Percentiles rank a stretch among this genome's conserved stretches.
These are phyloP conservation scores for Cardamine resedifolia DNA, from an alignment of 345 rosid genomes.

Conservation along the genomic window DNA sequence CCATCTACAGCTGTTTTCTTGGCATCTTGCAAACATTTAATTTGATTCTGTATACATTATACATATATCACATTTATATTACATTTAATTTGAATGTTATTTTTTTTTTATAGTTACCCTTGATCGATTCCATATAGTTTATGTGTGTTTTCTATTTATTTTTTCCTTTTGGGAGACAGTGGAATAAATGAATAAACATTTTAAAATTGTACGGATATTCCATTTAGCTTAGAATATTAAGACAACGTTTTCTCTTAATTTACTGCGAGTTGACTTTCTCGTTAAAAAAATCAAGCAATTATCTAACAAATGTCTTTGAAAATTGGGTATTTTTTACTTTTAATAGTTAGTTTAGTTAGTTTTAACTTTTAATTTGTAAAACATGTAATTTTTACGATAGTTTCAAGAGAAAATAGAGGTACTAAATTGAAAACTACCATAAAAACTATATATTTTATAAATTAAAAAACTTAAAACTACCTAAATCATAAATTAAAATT, in stretches of 20 bases:
- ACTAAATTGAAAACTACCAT: too few relatives aligned
- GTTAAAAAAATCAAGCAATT: background rate
- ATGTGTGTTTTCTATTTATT: background rate
- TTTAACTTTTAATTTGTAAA: too few relatives aligned
- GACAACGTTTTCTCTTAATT: background rate
- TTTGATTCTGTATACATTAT: background rate
- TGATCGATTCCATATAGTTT: background rate
- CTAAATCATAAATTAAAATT: too few relatives aligned
- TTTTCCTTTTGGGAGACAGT: background rate
- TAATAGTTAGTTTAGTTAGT: too few relatives aligned
- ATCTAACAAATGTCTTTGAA: too few relatives aligned
- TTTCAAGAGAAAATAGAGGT: too few relatives aligned
- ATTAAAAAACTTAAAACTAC: too few relatives aligned
- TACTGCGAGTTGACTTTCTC: conserved; percentile 8
- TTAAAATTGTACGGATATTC: conserved; percentile 10
- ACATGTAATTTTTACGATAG: too few relatives aligned
- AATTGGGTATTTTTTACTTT: too few relatives aligned
- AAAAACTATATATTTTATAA: too few relatives aligned
- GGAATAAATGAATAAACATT: background rate
- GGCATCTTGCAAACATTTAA: conserved; percentile 9
- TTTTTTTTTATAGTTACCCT: background rate
- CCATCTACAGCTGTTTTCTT: conserved; percentile 23
- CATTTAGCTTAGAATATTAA: background rate
- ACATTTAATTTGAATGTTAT: background rate
- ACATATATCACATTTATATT: too few relatives aligned